Conservation (phyloP, 768 basidiomycete species). For the Podaxis sp. region DNA sequence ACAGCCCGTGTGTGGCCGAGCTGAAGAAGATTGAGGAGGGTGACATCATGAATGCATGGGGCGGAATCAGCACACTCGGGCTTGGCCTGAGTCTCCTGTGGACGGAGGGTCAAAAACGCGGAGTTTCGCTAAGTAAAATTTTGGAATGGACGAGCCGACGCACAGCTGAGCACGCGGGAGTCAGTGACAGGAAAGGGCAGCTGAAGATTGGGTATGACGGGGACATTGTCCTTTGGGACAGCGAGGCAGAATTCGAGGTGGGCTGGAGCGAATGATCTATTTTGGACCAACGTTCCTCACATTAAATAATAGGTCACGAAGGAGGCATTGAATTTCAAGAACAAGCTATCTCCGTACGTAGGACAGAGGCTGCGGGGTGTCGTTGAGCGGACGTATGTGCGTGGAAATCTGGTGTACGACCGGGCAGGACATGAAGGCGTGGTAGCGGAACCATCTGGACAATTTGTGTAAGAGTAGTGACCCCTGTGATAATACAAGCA, state of each 20-base stretch:
- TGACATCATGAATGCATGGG: constrained; percentile 90
- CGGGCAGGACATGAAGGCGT: constrained; percentile 31
- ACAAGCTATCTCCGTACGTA: constrained; percentile 90
- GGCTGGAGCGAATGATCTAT: constrained; percentile 11
- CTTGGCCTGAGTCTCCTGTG: constrained; percentile 86
- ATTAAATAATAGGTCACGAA: constrained; percentile 58
- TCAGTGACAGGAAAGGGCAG: constrained; percentile 69
- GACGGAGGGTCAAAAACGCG: constrained; percentile 74
- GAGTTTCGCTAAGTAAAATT: constrained; percentile 58
- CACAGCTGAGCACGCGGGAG: constrained; percentile 79
- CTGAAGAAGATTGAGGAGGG: constrained; percentile 80
- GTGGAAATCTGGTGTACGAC: constrained; percentile 71
- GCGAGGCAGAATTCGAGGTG: constrained; percentile 41
- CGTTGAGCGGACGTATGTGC: constrained; percentile 79
- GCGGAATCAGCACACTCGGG: constrained; percentile 90
- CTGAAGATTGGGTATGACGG: constrained; percentile 77
- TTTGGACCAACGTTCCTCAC: not conserved
- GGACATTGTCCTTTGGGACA: constrained; percentile 85
- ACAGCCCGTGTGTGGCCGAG: constrained; percentile 84
- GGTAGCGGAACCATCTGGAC: constrained; percentile 34
- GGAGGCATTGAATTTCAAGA: constrained; percentile 82
- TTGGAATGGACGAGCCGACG: constrained; percentile 73
- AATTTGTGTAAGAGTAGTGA: constrained; percentile 30
- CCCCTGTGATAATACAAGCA: not conserved
- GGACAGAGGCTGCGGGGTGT: constrained; percentile 68